Base-by-base conservation (phyloP, 768 basidiomycete species). In the Lyophyllum decastes region DNA sequence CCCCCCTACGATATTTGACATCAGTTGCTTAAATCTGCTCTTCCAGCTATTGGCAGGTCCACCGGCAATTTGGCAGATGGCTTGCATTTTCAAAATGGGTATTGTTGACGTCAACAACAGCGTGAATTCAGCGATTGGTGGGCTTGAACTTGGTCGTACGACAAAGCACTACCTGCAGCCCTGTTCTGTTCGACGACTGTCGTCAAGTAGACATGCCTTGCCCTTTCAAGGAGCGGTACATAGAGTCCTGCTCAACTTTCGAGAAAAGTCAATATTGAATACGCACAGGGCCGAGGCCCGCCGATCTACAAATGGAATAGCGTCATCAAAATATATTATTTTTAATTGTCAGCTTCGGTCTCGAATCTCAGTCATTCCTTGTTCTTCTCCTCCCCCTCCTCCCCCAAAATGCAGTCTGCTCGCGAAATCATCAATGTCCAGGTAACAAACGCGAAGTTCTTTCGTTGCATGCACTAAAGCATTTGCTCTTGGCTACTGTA, bases 371-470 rank as follows among this genome's bases (percentile, higher is more conserved):
- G 44, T 60, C 50, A 45, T 40, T 52, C n/a, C 14, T 59, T 35
- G 10, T 50, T 52, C 30, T 24, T 41, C 46, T 34, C 51, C n/a
- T 49, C 30, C 52, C 48, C 34, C 55, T 25, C 35, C 49, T 25
- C 38, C 3, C 8, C 33, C 53, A 26, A 30, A 12, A 63, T 60
- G 58, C 58, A 54, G 47, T 60, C 62, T 33, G 75, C 79, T 26
- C 85, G 90, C 59, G 92, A 93, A 77, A 92, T 94, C 55, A 79
- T 94, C 70, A 94, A 90, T 72, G 72, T 93, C 27, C 92, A 93
- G 80, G 91, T 81, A 68, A 59, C 10, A 49, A n/a, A 27, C 34
- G 6, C 61, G 34, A n/a, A 46, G 19, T 57, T 24, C 47, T 59
- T 46, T 52, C 55, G 21, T 53, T 44, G 59, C 25, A 56, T 46